phyloP scores from a whole-genome alignment of 208 protist species.

The Crithidia brevicula region DNA sequence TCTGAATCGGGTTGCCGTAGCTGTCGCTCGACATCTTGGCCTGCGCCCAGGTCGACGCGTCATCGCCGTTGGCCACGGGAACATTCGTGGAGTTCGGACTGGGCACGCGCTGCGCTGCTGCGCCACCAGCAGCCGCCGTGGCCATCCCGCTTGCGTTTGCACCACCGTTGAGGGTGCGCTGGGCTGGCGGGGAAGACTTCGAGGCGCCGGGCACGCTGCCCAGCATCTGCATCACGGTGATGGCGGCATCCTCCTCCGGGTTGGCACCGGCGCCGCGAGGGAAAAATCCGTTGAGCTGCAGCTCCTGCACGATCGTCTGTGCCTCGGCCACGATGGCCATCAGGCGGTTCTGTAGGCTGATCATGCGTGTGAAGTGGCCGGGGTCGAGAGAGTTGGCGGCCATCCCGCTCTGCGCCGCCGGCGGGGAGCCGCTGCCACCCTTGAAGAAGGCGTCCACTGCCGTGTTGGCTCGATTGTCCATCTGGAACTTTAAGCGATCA shows the following conservation, averaged over 20 bases:
- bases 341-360: slow-evolving; percentile 51
- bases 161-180: slow-evolving; percentile 9
- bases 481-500: too few relatives aligned
- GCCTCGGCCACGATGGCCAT: slow-evolving; percentile 46
- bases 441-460: slow-evolving; percentile 36
- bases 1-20: slow-evolving; percentile 11
- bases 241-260: slow-evolving; percentile 39
- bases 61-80: background rate
- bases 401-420: slow-evolving; percentile 1
- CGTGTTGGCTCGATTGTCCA: slow-evolving; percentile 31
- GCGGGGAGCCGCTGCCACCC: slow-evolving; percentile 22
- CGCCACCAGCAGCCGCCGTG: background rate
- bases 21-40: background rate
- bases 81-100: slow-evolving; percentile 15
- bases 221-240: slow-evolving; percentile 36
- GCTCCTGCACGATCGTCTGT: slow-evolving; percentile 39
- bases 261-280: slow-evolving; percentile 27
- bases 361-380: slow-evolving; percentile 35
- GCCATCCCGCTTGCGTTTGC: background rate
- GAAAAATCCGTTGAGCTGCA: slow-evolving; percentile 55
- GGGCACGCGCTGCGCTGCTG: slow-evolving; percentile 10
- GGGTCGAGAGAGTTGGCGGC: slow-evolving; percentile 13
- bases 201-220: slow-evolving; percentile 19
- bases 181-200: slow-evolving; percentile 1
- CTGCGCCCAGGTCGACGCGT: background rate